phyloP scores from a whole-genome alignment of 164 flowering plant genomes.

The Magnolia sinica region DNA sequence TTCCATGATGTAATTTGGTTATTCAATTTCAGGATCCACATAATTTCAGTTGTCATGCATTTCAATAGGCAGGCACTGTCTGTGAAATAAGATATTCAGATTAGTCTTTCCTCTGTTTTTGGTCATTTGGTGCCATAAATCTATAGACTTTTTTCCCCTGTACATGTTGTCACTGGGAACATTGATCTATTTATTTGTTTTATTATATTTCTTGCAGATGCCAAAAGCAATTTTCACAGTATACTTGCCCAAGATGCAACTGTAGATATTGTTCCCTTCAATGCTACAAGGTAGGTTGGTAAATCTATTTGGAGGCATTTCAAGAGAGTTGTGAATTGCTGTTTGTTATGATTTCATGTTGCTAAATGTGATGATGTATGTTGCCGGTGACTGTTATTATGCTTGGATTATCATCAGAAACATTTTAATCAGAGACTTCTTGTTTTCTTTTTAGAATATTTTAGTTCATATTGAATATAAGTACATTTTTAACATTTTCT shows the following conservation, averaged over 20 bases:
- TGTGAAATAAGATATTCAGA: background rate
- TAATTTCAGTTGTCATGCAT: background rate
- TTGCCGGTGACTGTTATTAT: background rate
- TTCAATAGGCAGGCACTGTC: no score
- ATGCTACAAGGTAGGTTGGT: slow-evolving; percentile 72
- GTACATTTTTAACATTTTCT: no score
- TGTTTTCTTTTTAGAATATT: no score
- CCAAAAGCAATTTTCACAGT: slow-evolving; percentile 92
- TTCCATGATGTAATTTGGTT: no score
- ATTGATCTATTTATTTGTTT: background rate
- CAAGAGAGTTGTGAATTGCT: background rate
- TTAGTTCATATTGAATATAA: no score
- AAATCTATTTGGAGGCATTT: background rate
- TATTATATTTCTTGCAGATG: slow-evolving; percentile 44
- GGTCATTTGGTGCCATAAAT: no score
- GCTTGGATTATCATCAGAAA: background rate
- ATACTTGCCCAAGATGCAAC: slow-evolving; percentile 91
- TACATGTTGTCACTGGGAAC: background rate
- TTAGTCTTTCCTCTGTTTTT: background rate
- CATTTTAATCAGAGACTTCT: no score
- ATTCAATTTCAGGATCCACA: background rate
- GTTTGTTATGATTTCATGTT: background rate
- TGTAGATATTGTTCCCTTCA: slow-evolving; percentile 86
- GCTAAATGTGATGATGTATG: background rate
- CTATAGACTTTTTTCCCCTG: background rate